Evolutionary conservation across 352 stramenopile species (phyloP), one percentile per base, ranked within the genome.

Genomic region (Pythium volutum): DNA sequence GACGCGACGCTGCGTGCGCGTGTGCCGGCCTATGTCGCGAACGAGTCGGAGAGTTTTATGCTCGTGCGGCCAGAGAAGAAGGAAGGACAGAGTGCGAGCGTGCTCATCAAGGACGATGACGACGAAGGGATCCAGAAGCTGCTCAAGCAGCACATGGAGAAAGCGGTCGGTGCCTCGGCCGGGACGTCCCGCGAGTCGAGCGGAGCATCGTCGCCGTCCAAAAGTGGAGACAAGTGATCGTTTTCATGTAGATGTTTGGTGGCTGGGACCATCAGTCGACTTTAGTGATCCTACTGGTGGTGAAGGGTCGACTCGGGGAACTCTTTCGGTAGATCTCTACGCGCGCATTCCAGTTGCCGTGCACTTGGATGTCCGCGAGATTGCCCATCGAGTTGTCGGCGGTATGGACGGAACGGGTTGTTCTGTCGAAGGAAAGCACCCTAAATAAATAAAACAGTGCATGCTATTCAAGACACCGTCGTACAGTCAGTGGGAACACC

Each of bases 1-100:
- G 83, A 92, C 49, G 80, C 82, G 26, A 88, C 80, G n/a, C 48
- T 92, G 39, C 80, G 80, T 10, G 83, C 83, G 6, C 77, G 83
- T 11, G 74, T 90, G 25, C 80, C 83, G 4, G 78, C 71, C 18
- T 92, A 90, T 56, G 75, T 82, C 29, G 69, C 67, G 48, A 90
- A 86, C 50, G 83, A 90, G 63, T 74, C 67, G 33, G 79, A 90
- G 59, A 82, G 70, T 46, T 86, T 89, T 50, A 67, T 88, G 67
- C 75, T 90, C 14, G 83, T 90, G 46, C 79, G 76, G 31, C 76
- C 77, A 1, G 72, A 84, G 61, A 65, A 63, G 23, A 80, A 82
- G 60, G 71, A 67, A 11, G 52, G 60, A 38, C 2, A 64, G 18
- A 48, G 20, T 33, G 34, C 57, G 23, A 33, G 47, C 31, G 22